These are phyloP conservation scores for Cyberlindnera xishuangbannaensis DNA, from an alignment of 805 yeast genomes.

Conservation along the genomic window DNA sequence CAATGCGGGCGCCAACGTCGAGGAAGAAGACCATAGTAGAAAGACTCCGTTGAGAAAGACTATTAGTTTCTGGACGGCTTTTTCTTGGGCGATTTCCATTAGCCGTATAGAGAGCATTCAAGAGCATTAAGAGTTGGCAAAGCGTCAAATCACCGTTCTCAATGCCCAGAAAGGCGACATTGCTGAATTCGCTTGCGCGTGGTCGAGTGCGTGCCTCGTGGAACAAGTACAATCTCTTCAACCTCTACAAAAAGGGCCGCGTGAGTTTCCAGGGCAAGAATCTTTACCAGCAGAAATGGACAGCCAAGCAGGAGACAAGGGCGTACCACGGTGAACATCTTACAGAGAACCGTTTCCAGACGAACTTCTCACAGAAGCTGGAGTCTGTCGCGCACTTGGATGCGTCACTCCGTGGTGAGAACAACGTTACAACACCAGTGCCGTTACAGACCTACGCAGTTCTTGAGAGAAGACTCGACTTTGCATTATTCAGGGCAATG, in stretches of 20 bases:
- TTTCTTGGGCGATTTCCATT: too few relatives aligned
- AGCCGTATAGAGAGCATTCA: too few relatives aligned
- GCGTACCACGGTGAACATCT: constrained; percentile 94
- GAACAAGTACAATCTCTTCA: constrained; percentile 89
- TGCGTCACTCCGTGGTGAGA: constrained; percentile 62
- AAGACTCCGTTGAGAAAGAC: too few relatives aligned
- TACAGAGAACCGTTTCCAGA: constrained; percentile 77
- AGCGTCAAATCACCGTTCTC: too few relatives aligned
- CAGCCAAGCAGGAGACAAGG: constrained; percentile 85
- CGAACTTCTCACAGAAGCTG: constrained; percentile 58
- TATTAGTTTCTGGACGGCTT: too few relatives aligned
- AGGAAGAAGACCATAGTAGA: too few relatives aligned
- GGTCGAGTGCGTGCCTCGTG: constrained; percentile 83
- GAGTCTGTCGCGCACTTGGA: constrained; percentile 87
- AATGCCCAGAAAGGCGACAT: constrained; percentile 60
- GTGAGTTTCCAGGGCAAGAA: constrained; percentile 53
- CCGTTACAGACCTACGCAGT: constrained; percentile 84
- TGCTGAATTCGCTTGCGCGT: constrained; percentile 52
- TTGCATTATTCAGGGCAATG: constrained; percentile 86
- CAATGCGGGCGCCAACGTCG: too few relatives aligned
- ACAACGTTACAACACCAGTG: constrained; percentile 64
- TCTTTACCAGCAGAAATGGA: constrained; percentile 89
- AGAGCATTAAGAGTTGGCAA: too few relatives aligned
- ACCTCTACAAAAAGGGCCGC: constrained; percentile 68
- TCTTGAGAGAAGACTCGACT: constrained; percentile 82